Conservation (phyloP, 192 early-diverging fungal species). For the Backusella parvicylindrica region DNA sequence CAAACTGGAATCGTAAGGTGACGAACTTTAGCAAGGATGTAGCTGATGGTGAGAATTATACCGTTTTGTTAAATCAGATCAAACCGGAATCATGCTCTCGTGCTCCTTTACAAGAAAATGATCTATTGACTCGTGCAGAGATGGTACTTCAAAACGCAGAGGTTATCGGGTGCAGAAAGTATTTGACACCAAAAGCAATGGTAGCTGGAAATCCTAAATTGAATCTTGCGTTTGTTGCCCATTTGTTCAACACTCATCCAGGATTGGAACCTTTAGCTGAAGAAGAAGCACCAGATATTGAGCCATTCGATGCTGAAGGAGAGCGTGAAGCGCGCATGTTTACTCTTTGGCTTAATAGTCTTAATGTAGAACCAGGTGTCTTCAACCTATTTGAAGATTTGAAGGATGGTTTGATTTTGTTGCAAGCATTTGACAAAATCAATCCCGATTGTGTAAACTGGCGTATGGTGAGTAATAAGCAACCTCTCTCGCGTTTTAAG, state of each 20-base stretch:
- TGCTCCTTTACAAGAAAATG: constrained; percentile 73
- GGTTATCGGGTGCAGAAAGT: constrained; percentile 90
- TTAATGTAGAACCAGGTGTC: constrained; percentile 96
- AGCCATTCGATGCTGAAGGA: constrained; percentile 77
- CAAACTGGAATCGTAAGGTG: constrained; percentile 74
- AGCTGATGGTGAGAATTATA: constrained; percentile 95
- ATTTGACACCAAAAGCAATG: constrained; percentile 90
- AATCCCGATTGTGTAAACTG: constrained; percentile 88
- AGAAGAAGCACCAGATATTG: constrained; percentile 89
- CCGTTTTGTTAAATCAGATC: constrained; percentile 89
- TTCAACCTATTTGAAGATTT: constrained; percentile 98
- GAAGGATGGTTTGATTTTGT: constrained; percentile 84
- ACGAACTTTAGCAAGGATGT: constrained; percentile 92
- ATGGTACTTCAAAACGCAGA: constrained; percentile 87
- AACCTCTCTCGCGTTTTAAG: constrained; percentile 87
- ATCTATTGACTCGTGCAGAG: constrained; percentile 84
- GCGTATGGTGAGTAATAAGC: constrained; percentile 83
- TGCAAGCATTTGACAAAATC: constrained; percentile 96
- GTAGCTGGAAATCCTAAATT: constrained; percentile 96
- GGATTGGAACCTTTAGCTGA: constrained; percentile 90
- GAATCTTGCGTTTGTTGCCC: constrained; percentile 97
- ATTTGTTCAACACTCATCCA: constrained; percentile 97
- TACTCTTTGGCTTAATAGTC: constrained; percentile 95
- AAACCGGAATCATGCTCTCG: constrained; percentile 79
- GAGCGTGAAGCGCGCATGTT: constrained; percentile 89